Percentiles rank a stretch among this genome's conserved stretches.
These are phyloP conservation scores for Solanum pimpinellifolium DNA, from an alignment of 257 asterid species.

Conservation along the genomic window DNA sequence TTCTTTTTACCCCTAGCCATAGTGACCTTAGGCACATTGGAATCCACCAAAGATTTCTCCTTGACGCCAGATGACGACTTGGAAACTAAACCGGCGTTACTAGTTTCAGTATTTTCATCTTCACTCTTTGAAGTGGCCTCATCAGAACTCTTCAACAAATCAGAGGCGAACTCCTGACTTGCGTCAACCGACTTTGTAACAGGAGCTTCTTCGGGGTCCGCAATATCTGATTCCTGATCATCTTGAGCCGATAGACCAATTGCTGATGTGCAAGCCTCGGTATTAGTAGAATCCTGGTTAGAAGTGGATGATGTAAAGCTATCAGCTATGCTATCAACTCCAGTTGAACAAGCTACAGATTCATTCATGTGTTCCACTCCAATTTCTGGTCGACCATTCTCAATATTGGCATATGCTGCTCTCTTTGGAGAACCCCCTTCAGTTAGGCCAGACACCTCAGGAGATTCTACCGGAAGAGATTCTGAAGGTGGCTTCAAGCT, in stretches of 20 bases:
- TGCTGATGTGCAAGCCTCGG: conserved; percentile 8
- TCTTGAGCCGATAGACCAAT: conserved; percentile 11
- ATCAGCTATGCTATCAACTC: conserved; percentile 15
- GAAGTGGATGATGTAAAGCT: conserved; percentile 13
- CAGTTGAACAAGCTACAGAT: conserved; percentile 6
- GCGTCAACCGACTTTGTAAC: conserved; percentile 5
- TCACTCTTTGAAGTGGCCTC: conserved; percentile 26
- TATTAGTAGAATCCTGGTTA: background rate
- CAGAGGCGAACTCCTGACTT: conserved; percentile 18
- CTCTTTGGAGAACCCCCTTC: conserved; percentile 19
- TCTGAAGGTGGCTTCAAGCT: conserved; percentile 13
- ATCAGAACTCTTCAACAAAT: conserved; percentile 14
- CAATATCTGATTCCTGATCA: conserved; percentile 4
- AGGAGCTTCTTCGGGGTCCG: conserved; percentile 15
- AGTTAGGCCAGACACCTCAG: conserved; percentile 10
- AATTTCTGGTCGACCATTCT: conserved; percentile 4
- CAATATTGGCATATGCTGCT: conserved; percentile 10
- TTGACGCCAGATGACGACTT: conserved; percentile 16
- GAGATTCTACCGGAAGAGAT: conserved; percentile 24
- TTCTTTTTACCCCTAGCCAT: conserved; percentile 36
- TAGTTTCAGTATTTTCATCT: conserved; percentile 20
- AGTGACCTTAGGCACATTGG: conserved; percentile 27
- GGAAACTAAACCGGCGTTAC: conserved; percentile 12
- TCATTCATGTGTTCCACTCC: conserved; percentile 14
- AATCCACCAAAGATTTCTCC: conserved; percentile 46